Conservation (phyloP, 164 flowering plant species). For the Liriodendron chinense region DNA sequence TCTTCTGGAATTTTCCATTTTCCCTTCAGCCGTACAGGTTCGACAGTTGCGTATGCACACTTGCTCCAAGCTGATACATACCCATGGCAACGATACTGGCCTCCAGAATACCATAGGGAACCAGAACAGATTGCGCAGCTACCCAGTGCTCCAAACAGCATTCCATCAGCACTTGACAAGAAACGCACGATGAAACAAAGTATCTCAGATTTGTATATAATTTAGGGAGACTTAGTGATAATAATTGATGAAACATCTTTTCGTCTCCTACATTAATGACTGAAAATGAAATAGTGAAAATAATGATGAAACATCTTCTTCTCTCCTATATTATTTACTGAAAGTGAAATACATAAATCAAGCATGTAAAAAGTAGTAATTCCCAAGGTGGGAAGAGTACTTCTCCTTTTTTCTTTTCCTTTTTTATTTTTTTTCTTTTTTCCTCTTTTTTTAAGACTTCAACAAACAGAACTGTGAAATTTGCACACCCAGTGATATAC, state of each 20-base stretch:
- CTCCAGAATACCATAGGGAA: slow-evolving; percentile 61
- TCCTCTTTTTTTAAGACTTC: no score
- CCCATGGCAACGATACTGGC: slow-evolving; percentile 74
- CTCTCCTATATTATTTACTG: background rate
- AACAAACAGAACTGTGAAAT: no score
- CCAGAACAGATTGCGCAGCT: slow-evolving; percentile 80
- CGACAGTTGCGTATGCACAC: slow-evolving; percentile 72
- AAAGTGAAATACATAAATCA: background rate
- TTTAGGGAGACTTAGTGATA: background rate
- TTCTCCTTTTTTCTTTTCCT: no score
- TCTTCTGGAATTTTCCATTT: slow-evolving; percentile 90
- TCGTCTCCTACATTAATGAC: background rate
- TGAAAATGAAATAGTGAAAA: background rate
- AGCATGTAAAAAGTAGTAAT: background rate
- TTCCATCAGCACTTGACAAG: slow-evolving; percentile 81
- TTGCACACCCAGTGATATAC: no score
- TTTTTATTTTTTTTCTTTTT: no score
- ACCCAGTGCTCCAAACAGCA: slow-evolving; percentile 87
- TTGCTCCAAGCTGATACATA: slow-evolving; percentile 91
- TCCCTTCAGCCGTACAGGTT: slow-evolving; percentile 62
- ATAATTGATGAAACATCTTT: background rate
- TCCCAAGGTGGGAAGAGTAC: no score
- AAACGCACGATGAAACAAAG: background rate
- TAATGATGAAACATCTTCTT: background rate
- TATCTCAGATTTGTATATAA: background rate